Base-by-base conservation (phyloP, 805 yeast species). In the Candida nitratophila region DNA sequence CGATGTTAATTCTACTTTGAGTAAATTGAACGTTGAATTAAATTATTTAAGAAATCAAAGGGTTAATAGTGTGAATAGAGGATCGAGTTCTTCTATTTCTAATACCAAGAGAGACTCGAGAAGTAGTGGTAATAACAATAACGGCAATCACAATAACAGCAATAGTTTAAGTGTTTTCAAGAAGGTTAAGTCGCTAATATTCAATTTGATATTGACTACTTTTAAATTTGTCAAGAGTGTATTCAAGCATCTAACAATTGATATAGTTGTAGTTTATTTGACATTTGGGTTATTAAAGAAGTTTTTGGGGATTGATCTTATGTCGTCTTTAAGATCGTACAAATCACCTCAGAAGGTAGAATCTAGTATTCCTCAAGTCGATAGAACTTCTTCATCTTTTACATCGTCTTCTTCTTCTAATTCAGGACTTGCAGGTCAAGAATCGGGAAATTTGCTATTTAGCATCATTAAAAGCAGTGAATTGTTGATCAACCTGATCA, bases 1-100 rank as follows among this genome's bases (percentile, higher is more conserved):
- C 29, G 81, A 76, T 44, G 71, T 76, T 40, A 76, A 75, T 47
- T 50, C 66, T 40, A 63, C 77, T 8, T 60, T 77, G 43, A 66
- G 64, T 47, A 68, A 69, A 52, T 65, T 77, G 35, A 64, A 73
- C 16, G 58, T 65, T 42, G 81, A 76, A 41, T 47, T 64, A 16
- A 50, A 59, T 7, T 53, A 48, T 32, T 34, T 57, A 44, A 40
- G 42, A 37, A 14, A n/a, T 30, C 31, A 35, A 19, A 17, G 37
- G 17, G 29, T 15, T 31, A 17, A 21, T n/a, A 29, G 42, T 12
- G 33, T 12, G 14, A 6, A 26, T 19, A 40, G 3, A 3, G 26
- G 12, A 1, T 16, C 7, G 21, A 33, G 37, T n/a, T n/a, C n/a
- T n/a, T n/a, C n/a, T n/a, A n/a, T n/a, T n/a, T n/a, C n/a, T n/a